phyloP scores from a whole-genome alignment of 148 eudicot genomes.

The Rhododendron simsii region DNA sequence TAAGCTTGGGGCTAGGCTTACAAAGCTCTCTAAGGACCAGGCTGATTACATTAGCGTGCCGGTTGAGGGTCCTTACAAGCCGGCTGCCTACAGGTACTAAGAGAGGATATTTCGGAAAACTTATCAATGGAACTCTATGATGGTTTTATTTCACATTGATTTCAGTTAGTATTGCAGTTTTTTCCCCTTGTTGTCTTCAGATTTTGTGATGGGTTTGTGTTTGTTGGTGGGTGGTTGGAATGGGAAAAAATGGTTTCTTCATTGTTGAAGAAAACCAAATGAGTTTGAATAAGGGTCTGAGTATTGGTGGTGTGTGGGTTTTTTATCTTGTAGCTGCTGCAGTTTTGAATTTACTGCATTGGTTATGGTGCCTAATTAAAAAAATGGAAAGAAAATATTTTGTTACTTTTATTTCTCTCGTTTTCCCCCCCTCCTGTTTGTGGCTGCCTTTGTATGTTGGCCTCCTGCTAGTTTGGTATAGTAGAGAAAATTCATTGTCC shows the following conservation, averaged over 20 bases:
- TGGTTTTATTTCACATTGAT: background rate
- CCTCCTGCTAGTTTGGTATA: background rate
- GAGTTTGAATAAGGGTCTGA: background rate
- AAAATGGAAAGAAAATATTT: background rate
- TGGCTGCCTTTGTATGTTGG: background rate
- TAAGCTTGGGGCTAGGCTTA: constrained; percentile 91
- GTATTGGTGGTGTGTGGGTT: background rate
- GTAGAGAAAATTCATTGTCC: background rate
- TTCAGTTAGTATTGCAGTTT: background rate
- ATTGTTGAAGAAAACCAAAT: background rate
- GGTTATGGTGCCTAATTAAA: background rate
- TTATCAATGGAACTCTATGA: background rate
- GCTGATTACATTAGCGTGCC: constrained; percentile 88
- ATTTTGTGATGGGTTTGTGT: background rate
- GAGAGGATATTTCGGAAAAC: background rate
- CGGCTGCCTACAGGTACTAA: constrained; percentile 88
- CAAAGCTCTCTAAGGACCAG: constrained; percentile 85
- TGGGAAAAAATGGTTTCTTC: constrained; percentile 3
- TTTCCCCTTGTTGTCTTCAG: background rate
- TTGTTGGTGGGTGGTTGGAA: constrained; percentile 1
- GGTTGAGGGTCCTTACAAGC: constrained; percentile 94
- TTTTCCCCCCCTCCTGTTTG: background rate
- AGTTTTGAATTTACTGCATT: background rate
- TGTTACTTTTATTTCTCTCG: background rate
- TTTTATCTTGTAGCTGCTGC: background rate